A percentile compares a stretch with the other conserved stretches of the same genome.
Conservation (phyloP, 2,329 filamentous ascomycete genomes). For the Talaromyces sp. region DNA sequence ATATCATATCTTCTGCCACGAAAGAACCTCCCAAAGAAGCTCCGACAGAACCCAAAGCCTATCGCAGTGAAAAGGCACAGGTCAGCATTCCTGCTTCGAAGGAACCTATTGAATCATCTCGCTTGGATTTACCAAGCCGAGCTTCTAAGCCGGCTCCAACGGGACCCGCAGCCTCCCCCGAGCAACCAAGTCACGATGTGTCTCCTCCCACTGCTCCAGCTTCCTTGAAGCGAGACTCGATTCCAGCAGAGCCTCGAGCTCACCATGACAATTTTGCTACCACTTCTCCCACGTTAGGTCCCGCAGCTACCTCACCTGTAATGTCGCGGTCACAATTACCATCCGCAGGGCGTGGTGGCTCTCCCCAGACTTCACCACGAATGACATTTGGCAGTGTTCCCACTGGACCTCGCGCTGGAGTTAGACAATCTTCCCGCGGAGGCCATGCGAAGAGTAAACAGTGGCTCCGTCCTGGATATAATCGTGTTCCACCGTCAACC, state of each 20-base stretch:
- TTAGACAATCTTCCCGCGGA: constrained; percentile 32
- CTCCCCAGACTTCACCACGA: constrained; percentile 37
- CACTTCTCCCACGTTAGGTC: constrained; percentile 21
- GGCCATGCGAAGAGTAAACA: constrained; percentile 38
- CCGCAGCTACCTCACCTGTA: constrained; percentile 27
- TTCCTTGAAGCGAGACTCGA: constrained; percentile 29
- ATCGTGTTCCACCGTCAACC: constrained; percentile 24
- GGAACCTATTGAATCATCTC: constrained; percentile 25
- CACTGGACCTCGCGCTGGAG: constrained; percentile 42
- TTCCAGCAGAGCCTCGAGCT: constrained; percentile 22
- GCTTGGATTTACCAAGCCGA: constrained; percentile 28
- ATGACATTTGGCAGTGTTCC: constrained; percentile 37
- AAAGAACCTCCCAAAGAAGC: constrained; percentile 42
- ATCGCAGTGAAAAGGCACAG: constrained; percentile 30
- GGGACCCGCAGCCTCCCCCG: constrained; percentile 19
- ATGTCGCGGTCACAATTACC: constrained; percentile 25
- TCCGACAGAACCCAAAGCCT: constrained; percentile 46
- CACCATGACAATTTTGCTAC: neutral
- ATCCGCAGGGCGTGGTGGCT: constrained; percentile 27
- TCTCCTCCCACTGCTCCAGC: constrained; percentile 39
- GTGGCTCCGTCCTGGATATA: constrained; percentile 39
- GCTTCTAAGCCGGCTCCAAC: constrained; percentile 22
- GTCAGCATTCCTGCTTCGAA: constrained; percentile 26
- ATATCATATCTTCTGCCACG: constrained; percentile 23
- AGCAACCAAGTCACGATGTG: constrained; percentile 27